Percentiles rank a stretch among this genome's conserved stretches.
phyloP scores from a whole-genome alignment of 352 stramenopile species.

The Globisporangium ultimum region DNA sequence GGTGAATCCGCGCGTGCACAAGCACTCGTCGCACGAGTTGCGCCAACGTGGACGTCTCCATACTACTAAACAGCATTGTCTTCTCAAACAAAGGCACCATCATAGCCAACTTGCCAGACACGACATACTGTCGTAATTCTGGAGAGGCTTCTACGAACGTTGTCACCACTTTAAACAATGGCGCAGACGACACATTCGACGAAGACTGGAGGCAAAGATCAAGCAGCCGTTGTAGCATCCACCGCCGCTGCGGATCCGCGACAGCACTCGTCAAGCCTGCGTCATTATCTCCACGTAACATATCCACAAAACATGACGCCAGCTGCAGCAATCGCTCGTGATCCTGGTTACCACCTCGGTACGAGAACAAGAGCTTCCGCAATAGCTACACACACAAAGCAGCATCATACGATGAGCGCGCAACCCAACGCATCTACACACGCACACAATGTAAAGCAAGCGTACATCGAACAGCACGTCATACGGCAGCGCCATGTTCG shows the following conservation, averaged over 20 bases:
- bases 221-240: constrained; percentile 36
- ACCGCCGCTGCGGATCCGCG: constrained; percentile 19
- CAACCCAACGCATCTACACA: constrained; percentile 8
- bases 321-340: constrained; percentile 24
- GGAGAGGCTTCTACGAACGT: constrained; percentile 18
- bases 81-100: constrained; percentile 8
- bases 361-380: constrained; percentile 41
- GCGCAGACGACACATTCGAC: neutral
- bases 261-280: constrained; percentile 18
- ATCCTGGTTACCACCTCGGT: constrained; percentile 24
- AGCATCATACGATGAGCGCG: constrained; percentile 1
- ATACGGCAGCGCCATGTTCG: constrained; percentile 41
- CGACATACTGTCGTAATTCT: constrained; percentile 32
- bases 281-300: constrained; percentile 11
- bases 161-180: constrained; percentile 15
- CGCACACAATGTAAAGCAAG: neutral
- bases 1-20: constrained; percentile 16
- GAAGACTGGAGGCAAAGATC: constrained; percentile 44
- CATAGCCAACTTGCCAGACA: constrained; percentile 17
- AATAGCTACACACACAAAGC: constrained; percentile 23
- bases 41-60: constrained; percentile 23
- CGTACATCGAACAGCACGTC: constrained; percentile 43
- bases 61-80: constrained; percentile 20
- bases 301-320: constrained; percentile 22
- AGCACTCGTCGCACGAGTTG: constrained; percentile 25